Evolutionary conservation across 1,139 yeast species (phyloP).

Genomic region (Pneumocystis jirovecii): DNA sequence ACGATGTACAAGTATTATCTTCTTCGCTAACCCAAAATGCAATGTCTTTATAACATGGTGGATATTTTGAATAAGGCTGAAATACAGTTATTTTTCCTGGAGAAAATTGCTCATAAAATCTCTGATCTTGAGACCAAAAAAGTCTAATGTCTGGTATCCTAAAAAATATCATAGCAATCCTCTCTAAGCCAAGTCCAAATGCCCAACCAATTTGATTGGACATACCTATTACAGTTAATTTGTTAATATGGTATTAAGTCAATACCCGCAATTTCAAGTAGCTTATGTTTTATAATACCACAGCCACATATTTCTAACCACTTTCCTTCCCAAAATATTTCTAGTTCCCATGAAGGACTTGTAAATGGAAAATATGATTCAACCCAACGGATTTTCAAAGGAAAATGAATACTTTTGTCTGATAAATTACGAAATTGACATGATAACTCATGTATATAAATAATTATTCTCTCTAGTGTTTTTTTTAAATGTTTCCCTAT

Average conservation of each 20-base stretch:
- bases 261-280: slow-evolving; percentile 57
- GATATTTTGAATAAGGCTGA: slow-evolving; percentile 81
- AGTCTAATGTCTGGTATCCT: slow-evolving; percentile 90
- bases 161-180: slow-evolving; percentile 88
- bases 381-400: slow-evolving; percentile 83
- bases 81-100: slow-evolving; percentile 55
- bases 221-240: background rate
- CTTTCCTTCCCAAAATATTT: slow-evolving; percentile 97
- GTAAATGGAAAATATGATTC: slow-evolving; percentile 98
- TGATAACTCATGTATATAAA: slow-evolving; percentile 64
- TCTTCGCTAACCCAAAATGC: slow-evolving; percentile 71
- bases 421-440: slow-evolving; percentile 42
- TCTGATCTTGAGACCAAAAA: slow-evolving; percentile 76
- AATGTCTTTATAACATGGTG: slow-evolving; percentile 72
- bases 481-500: slow-evolving; percentile 68
- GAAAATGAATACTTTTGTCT: slow-evolving; percentile 26
- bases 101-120: slow-evolving; percentile 60
- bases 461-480: slow-evolving; percentile 68
- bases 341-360: slow-evolving; percentile 95
- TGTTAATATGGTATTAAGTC: slow-evolving; percentile 6
- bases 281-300: slow-evolving; percentile 75
- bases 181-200: slow-evolving; percentile 87
- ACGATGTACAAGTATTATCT: background rate
- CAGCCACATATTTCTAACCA: slow-evolving; percentile 98
- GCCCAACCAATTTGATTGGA: slow-evolving; percentile 75